Conservation (phyloP, 2,329 filamentous ascomycete genomes). For the Phyllosticta paracitricarpa region DNA sequence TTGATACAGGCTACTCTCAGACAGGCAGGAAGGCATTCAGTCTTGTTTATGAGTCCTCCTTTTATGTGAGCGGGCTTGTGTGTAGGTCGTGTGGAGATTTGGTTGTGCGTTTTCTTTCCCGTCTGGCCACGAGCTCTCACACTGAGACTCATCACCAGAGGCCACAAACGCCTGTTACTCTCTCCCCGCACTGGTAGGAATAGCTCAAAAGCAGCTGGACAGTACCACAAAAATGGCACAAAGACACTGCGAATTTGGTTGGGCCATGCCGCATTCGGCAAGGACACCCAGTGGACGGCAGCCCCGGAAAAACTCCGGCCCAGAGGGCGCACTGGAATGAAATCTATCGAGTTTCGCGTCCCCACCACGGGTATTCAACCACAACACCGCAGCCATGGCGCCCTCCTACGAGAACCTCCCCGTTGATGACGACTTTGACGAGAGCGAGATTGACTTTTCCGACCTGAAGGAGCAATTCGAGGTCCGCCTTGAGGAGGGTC, state of each 20-base stretch:
- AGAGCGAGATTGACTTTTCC: slow-evolving; percentile 89
- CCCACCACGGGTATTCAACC: slow-evolving; percentile 1
- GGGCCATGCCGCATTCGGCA: not conserved
- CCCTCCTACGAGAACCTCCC: slow-evolving; percentile 86
- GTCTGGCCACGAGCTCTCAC: too few relatives aligned
- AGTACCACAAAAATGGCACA: not conserved
- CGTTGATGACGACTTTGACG: slow-evolving; percentile 85
- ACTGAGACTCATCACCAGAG: too few relatives aligned
- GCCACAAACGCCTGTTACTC: too few relatives aligned
- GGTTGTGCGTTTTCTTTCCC: too few relatives aligned
- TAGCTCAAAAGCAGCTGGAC: too few relatives aligned
- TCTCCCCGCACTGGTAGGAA: too few relatives aligned
- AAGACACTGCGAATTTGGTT: not conserved
- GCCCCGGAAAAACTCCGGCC: not conserved
- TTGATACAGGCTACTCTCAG: too few relatives aligned
- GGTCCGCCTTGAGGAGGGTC: slow-evolving; percentile 88
- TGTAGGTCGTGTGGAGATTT: too few relatives aligned
- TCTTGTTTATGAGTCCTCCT: too few relatives aligned
- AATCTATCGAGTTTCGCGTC: slow-evolving; percentile 10
- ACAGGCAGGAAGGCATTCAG: too few relatives aligned
- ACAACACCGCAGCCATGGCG: slow-evolving; percentile 58
- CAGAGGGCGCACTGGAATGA: slow-evolving; percentile 1
- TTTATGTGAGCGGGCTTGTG: too few relatives aligned
- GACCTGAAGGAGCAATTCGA: slow-evolving; percentile 92
- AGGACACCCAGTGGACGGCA: not conserved